Conservation (phyloP, 2,329 filamentous ascomycete genomes). For the Penicillium occitanis region DNA sequence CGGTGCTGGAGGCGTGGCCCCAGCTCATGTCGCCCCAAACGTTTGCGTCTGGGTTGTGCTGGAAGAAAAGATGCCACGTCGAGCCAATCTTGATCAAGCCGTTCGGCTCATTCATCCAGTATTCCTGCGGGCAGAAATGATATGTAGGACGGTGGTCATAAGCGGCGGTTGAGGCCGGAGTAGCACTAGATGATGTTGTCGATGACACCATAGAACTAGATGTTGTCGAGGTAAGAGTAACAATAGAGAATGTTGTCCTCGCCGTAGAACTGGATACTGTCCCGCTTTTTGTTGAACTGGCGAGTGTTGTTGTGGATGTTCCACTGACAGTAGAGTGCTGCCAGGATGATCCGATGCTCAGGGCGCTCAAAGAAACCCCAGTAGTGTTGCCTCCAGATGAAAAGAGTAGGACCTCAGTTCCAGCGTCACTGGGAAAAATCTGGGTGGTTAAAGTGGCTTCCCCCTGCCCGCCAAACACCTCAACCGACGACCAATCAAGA, state of each 20-base stretch:
- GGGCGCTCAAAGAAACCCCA: too few relatives aligned
- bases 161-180: too few relatives aligned
- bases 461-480: slow-evolving; percentile 32
- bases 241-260: too few relatives aligned
- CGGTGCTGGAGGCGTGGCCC: not conserved
- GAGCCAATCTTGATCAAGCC: not conserved
- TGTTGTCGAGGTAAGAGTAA: too few relatives aligned
- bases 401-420: slow-evolving; percentile 23
- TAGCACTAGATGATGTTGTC: too few relatives aligned
- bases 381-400: slow-evolving; percentile 22
- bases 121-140: not conserved
- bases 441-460: slow-evolving; percentile 32
- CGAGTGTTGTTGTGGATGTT: too few relatives aligned
- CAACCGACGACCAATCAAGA: slow-evolving; percentile 33
- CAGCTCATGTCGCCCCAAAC: not conserved
- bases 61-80: not conserved
- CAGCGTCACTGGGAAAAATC: slow-evolving; percentile 28
- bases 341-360: too few relatives aligned
- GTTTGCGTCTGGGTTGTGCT: not conserved
- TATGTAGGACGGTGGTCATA: not conserved
- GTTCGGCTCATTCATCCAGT: not conserved
- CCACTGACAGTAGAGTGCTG: too few relatives aligned
- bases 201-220: too few relatives aligned
- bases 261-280: too few relatives aligned
- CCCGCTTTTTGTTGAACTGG: too few relatives aligned